phyloP scores from a whole-genome alignment of 176 grass and related monocot genomes.

The Cocos nucifera region DNA sequence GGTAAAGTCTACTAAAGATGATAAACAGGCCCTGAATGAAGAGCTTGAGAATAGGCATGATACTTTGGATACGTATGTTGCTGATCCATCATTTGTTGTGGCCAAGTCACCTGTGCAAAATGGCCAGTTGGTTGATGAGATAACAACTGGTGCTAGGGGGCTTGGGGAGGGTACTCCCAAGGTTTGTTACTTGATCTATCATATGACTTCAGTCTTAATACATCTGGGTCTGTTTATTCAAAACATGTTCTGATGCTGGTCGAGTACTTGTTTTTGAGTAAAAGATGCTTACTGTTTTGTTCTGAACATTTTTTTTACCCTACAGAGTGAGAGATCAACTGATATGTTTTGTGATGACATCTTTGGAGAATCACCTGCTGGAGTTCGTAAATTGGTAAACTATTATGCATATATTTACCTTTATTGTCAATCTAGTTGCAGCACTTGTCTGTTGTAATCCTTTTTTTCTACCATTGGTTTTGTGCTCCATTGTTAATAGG shows the following conservation, averaged over 20 bases:
- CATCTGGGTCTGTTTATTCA: no score
- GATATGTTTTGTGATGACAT: constrained; percentile 99
- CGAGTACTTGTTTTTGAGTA: no score
- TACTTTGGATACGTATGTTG: constrained; percentile 43
- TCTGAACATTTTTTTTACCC: no score
- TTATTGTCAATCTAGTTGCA: no score
- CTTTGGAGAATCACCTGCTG: constrained; percentile 87
- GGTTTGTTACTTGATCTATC: constrained; percentile 29
- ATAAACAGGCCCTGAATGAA: constrained; percentile 6
- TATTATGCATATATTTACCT: constrained; percentile 2
- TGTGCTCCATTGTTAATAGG: no score
- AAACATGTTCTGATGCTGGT: no score
- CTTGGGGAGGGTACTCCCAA: constrained; percentile 94
- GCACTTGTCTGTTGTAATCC: no score
- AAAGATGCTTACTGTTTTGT: no score
- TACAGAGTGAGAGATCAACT: constrained; percentile 68
- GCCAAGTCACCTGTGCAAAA: constrained; percentile 52
- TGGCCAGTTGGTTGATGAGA: constrained; percentile 25
- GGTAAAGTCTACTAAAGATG: neutral
- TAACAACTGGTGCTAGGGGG: constrained; percentile 27
- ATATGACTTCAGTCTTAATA: no score
- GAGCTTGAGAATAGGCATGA: constrained; percentile 42
- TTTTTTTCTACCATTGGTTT: no score
- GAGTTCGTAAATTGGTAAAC: constrained; percentile 63
- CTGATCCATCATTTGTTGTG: constrained; percentile 48